Evolutionary conservation across 495 filamentous ascomycete genomes (phyloP), one percentile per base, ranked within the genome.

Genomic region (Pseudomonodictys pantanalensis): DNA sequence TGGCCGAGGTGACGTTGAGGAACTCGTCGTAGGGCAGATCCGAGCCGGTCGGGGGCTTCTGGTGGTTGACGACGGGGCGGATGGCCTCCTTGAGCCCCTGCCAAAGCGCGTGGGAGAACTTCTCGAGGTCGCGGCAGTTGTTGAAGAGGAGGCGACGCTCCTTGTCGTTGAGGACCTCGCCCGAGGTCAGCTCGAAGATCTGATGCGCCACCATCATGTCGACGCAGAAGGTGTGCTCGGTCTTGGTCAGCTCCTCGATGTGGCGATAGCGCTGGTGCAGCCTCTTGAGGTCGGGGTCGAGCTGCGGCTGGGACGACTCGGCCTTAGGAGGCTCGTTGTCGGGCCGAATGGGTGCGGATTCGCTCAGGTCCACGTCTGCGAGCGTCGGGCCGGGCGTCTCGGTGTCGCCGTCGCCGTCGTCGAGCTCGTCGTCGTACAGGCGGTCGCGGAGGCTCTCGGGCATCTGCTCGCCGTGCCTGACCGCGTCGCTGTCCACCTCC

Each of bases 131-230:
- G 58, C 91, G 87, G 2, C 87, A 90, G 66, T 97, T 98, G 47
- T 87, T 83, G 69, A 98, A 98, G 18, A 98, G 81, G 15, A 85
- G 79, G 69, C 89, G 93, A 57, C 93, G 84, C 55, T 96, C 95
- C 43, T 91, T 87, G 17, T 78, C 70, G 24, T 86, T 89, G n/a
- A 97, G 79, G 50, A 89, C 82, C 18, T 90, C 81, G 44, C 86
- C 87, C 17, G 90, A 85, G 60, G 93, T 97, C n/a, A 87, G 90
- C 72, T 92, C 95, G 77, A 97, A 98, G 42, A 97, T 96, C 66
- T 96, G 90, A 67, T 95, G 89, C 5, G 95, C 86, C 35, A 98
- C 90, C 65, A 88, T 95, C 90, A 98, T 92, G 72, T 98, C 93
- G 59, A 87, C 81, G 43, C 90, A 80, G 71, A 92, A 97, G 15